Conservation (phyloP, 2,329 filamentous ascomycete genomes). For the Monosporascus sp. region DNA sequence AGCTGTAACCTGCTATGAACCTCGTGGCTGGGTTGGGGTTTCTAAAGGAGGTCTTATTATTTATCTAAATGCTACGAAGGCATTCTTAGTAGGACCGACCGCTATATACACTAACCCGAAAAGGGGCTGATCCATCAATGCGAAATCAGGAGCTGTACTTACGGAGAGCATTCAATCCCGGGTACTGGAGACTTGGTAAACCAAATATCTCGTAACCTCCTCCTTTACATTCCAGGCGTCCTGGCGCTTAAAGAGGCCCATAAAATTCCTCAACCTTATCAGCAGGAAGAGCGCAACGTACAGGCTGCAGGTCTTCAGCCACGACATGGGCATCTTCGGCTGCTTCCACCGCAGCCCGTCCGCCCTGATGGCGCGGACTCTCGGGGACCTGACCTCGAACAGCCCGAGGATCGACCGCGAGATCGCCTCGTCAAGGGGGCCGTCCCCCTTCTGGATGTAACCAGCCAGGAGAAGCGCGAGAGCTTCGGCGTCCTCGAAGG, state of each 20-base stretch:
- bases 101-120: too few species aligned
- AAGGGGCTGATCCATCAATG: too few species aligned
- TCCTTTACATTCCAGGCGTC: conserved; percentile 4
- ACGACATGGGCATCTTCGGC: conserved; percentile 10
- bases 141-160: too few species aligned
- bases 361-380: conserved; percentile 3
- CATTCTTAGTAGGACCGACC: too few species aligned
- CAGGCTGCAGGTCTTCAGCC: conserved; percentile 4
- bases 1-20: conserved; percentile 53
- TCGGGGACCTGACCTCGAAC: conserved; percentile 3
- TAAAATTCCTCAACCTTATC: conserved; percentile 1
- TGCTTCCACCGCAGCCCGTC: conserved; percentile 10
- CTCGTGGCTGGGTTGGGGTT: conserved; percentile 64
- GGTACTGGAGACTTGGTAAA: background rate
- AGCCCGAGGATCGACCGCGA: conserved; percentile 6
- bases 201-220: conserved; percentile 6
- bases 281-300: conserved; percentile 7
- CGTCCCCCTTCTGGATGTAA: conserved; percentile 1
- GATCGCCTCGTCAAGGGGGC: background rate
- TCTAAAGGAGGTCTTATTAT: conserved; percentile 51
- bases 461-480: conserved; percentile 34
- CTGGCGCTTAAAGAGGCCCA: conserved; percentile 1
- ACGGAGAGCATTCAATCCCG: too few species aligned
- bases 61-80: too few species aligned
- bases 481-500: conserved; percentile 47